A percentile compares a stretch with the other conserved stretches of the same genome.
Evolutionary conservation across 768 basidiomycete genomes (phyloP).

Genomic region (Lactifluus echinatus): DNA sequence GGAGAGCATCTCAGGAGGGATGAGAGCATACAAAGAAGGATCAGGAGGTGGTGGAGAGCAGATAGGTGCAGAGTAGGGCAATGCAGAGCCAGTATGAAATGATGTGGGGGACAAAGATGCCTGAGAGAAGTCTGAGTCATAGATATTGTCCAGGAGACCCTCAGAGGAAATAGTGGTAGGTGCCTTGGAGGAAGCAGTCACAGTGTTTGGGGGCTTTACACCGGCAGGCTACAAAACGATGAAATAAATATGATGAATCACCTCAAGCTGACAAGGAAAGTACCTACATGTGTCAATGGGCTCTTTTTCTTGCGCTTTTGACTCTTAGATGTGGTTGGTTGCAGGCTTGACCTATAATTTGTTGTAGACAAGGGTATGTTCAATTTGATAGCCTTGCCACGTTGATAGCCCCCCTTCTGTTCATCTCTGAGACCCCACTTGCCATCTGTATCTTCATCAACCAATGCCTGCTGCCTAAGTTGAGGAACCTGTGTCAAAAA

Average conservation of each 20-base stretch:
- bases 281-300: not conserved
- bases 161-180: not conserved
- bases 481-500: slow-evolving; percentile 28
- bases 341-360: not conserved
- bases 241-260: not conserved
- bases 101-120: slow-evolving; percentile 37
- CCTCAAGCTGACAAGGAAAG: no score
- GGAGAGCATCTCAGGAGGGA: slow-evolving; percentile 32
- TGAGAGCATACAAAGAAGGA: slow-evolving; percentile 21
- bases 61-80: slow-evolving; percentile 14
- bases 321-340: not conserved
- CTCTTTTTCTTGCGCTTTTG: not conserved
- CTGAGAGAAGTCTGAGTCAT: slow-evolving; percentile 54
- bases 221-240: not conserved
- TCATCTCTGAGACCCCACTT: slow-evolving; percentile 1
- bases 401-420: not conserved
- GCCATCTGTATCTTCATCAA: not conserved
- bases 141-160: slow-evolving; percentile 20
- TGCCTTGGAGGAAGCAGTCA: not conserved
- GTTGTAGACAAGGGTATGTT: not conserved
- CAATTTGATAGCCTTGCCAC: not conserved
- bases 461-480: not conserved
- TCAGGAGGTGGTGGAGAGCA: slow-evolving; percentile 4
- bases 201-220: not conserved
- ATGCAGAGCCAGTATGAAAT: slow-evolving; percentile 26